Conservation (phyloP, 768 basidiomycete genomes). For the Sistotremastrum suecicum region DNA sequence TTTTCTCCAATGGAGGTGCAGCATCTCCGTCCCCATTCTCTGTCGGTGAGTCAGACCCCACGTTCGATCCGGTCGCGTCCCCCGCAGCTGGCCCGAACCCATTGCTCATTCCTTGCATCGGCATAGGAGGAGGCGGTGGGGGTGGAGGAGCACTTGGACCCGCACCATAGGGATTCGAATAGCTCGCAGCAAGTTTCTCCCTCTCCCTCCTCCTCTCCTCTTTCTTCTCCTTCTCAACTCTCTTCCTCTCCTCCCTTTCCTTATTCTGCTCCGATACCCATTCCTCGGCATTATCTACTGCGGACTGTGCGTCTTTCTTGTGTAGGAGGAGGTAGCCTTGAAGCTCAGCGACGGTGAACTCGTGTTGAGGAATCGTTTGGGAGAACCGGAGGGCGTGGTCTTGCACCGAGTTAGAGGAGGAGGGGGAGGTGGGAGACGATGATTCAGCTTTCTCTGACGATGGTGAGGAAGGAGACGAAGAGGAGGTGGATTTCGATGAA, state of each 20-base stretch:
- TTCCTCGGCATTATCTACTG: conserved; percentile 12
- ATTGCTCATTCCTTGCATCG: too few relatives aligned
- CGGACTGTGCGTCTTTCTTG: conserved; percentile 15
- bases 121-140: too few relatives aligned
- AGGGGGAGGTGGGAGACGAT: neutral
- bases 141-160: too few relatives aligned
- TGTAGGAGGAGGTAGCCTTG: conserved; percentile 40
- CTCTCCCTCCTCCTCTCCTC: conserved; percentile 18
- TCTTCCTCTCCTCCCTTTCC: conserved; percentile 20
- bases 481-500: neutral
- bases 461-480: neutral
- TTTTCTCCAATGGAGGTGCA: too few relatives aligned
- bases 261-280: conserved; percentile 30
- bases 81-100: too few relatives aligned
- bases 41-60: too few relatives aligned
- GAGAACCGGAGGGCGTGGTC: conserved; percentile 30
- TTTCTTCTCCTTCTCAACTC: conserved; percentile 16
- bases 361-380: conserved; percentile 25
- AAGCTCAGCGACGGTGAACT: conserved; percentile 45
- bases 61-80: too few relatives aligned
- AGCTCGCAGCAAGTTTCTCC: conserved; percentile 9
- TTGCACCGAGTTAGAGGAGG: neutral
- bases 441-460: conserved; percentile 6
- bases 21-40: too few relatives aligned
- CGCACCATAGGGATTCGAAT: too few relatives aligned